Conservation (phyloP, 306 rosid species). For the Inga oerstediana region DNA sequence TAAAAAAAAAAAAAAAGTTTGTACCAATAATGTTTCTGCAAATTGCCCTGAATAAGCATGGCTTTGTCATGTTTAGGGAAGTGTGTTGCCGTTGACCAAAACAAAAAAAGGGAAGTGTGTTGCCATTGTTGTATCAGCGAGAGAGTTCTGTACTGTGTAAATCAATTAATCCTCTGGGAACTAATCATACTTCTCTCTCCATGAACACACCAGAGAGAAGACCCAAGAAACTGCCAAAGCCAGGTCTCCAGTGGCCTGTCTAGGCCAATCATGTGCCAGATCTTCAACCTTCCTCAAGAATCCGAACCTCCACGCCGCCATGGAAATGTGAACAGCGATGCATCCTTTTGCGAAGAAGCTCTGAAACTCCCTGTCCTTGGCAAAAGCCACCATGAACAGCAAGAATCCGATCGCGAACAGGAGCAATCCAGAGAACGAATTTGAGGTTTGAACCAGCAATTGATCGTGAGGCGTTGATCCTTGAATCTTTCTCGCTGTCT, state of each 20-base stretch:
- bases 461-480: slow-evolving; percentile 92
- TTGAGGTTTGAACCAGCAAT: slow-evolving; percentile 71
- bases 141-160: not conserved
- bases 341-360: slow-evolving; percentile 92
- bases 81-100: not conserved
- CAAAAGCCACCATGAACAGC: slow-evolving; percentile 82
- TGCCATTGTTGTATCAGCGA: not conserved
- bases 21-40: not conserved
- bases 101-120: not conserved
- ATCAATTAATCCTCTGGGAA: slow-evolving; percentile 1
- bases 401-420: slow-evolving; percentile 71
- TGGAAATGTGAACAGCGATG: slow-evolving; percentile 72
- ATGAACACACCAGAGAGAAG: slow-evolving; percentile 66
- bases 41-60: not conserved
- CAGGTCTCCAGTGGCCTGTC: slow-evolving; percentile 75
- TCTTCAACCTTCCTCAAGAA: slow-evolving; percentile 68
- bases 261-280: slow-evolving; percentile 71
- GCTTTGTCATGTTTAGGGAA: not conserved
- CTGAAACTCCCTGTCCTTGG: slow-evolving; percentile 81
- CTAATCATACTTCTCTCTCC: slow-evolving; percentile 87
- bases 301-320: slow-evolving; percentile 84
- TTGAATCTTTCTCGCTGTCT: slow-evolving; percentile 74
- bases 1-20: no score
- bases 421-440: slow-evolving; percentile 85
- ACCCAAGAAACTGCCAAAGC: slow-evolving; percentile 81